These are phyloP conservation scores for Phascolomyces articulosus DNA, from an alignment of 371 early-diverging fungal species.

Conservation along the genomic window DNA sequence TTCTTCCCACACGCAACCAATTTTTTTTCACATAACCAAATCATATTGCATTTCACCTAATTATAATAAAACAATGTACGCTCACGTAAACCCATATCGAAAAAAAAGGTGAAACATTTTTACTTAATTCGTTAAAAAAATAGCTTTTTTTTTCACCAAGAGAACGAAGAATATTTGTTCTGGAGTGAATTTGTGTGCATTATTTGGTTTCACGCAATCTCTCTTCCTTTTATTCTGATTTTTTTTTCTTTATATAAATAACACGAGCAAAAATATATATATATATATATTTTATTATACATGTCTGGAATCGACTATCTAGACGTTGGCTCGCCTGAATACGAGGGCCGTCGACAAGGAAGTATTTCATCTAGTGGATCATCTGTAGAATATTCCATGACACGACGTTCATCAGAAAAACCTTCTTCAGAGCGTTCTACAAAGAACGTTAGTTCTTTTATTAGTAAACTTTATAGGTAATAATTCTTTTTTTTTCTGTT, in stretches of 20 bases:
- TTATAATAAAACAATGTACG: neutral
- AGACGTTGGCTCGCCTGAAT: conserved; percentile 4
- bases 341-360: neutral
- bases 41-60: neutral
- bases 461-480: conserved; percentile 31
- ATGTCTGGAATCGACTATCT: conserved; percentile 10
- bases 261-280: neutral
- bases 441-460: conserved; percentile 27
- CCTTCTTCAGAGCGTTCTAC: neutral
- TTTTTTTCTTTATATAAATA: neutral
- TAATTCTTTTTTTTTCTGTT: neutral
- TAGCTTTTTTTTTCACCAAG: too few species aligned
- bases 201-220: neutral
- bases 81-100: conserved; percentile 3
- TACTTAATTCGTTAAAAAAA: neutral
- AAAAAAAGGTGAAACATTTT: conserved; percentile 1
- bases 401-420: neutral
- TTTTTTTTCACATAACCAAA: neutral
- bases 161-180: too few species aligned
- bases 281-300: neutral
- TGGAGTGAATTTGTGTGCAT: neutral
- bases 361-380: conserved; percentile 10
- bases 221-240: neutral
- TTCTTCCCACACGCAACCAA: neutral
- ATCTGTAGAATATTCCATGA: neutral